Percentiles rank a stretch among this genome's conserved stretches.
Evolutionary conservation across 495 filamentous ascomycete species (phyloP).

Genomic region (Xeromyces bisporus): DNA sequence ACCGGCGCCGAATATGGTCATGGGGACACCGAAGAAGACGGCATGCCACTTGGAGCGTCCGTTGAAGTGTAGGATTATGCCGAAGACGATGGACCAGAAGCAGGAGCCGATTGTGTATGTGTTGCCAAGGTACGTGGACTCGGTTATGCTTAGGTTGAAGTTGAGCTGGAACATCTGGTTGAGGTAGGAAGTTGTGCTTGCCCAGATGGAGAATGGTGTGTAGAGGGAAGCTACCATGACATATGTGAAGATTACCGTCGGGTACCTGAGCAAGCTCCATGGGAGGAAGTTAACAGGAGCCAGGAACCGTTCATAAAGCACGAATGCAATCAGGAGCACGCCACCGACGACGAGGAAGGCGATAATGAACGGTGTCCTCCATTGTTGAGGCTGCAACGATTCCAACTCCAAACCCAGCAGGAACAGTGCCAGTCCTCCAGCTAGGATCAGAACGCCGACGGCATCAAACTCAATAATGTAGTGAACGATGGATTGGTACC

Average conservation of each 20-base stretch:
- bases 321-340: constrained; percentile 34
- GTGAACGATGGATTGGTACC: constrained; percentile 28
- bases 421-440: constrained; percentile 42
- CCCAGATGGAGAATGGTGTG: constrained; percentile 30
- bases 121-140: constrained; percentile 39
- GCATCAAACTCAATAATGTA: constrained; percentile 47
- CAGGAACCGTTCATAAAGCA: constrained; percentile 35
- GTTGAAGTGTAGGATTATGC: constrained; percentile 34
- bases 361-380: constrained; percentile 36
- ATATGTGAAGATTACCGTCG: constrained; percentile 49
- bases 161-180: constrained; percentile 53
- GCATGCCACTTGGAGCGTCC: constrained; percentile 37
- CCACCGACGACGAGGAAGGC: constrained; percentile 39
- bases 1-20: constrained; percentile 38
- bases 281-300: constrained; percentile 41
- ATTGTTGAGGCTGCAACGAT: constrained; percentile 27
- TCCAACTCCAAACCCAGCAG: constrained; percentile 45
- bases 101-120: constrained; percentile 34
- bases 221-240: constrained; percentile 35
- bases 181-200: constrained; percentile 47
- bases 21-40: constrained; percentile 38
- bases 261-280: constrained; percentile 39
- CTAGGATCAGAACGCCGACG: constrained; percentile 41
- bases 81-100: constrained; percentile 31
- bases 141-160: constrained; percentile 33